Evolutionary conservation across 148 eudicot genomes (phyloP).

Genomic region (Chenopodium formosanum): DNA sequence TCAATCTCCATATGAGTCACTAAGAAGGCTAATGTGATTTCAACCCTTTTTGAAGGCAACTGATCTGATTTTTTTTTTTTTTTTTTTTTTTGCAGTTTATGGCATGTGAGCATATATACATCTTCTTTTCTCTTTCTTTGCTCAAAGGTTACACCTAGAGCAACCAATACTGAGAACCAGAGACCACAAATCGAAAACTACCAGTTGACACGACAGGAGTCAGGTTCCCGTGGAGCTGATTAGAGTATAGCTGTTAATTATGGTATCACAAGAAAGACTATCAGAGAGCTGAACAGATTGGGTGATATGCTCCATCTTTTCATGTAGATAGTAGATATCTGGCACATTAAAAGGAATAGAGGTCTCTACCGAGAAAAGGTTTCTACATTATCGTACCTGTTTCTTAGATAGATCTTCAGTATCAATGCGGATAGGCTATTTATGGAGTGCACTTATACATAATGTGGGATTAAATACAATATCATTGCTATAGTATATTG

Average conservation of each 20-base stretch:
- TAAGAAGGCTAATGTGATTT: neutral
- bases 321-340: neutral
- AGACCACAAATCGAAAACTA: constrained; percentile 39
- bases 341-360: neutral
- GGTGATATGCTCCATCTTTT: neutral
- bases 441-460: neutral
- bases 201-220: constrained; percentile 72
- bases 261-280: neutral
- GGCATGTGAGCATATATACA: constrained; percentile 81
- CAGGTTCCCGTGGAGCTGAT: constrained; percentile 36
- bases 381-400: neutral
- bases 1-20: neutral
- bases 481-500: neutral
- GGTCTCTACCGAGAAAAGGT: neutral
- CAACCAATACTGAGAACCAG: constrained; percentile 30
- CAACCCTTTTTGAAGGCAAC: neutral
- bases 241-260: constrained; percentile 1
- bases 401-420: neutral
- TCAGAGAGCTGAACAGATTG: neutral
- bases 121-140: constrained; percentile 89
- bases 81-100: constrained; percentile 52
- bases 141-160: constrained; percentile 46
- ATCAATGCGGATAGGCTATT: neutral
- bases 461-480: neutral
- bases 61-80: constrained; percentile 2